Evolutionary conservation across 1,284 basidiomycete genomes (phyloP).

Genomic region (Caloboletus firmus): DNA sequence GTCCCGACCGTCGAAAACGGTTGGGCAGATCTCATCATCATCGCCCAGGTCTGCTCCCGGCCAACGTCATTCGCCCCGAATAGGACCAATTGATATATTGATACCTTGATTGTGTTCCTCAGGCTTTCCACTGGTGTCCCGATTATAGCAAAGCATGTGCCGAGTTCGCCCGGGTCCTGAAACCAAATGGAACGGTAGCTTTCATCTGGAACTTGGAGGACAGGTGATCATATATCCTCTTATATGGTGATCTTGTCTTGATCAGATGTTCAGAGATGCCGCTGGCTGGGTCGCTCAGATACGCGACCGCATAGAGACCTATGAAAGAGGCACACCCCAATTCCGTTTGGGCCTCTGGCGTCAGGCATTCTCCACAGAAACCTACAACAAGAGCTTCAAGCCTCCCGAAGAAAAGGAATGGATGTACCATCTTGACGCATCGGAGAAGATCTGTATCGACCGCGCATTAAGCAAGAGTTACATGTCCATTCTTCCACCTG

Average conservation of each 20-base stretch:
- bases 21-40: constrained; percentile 72
- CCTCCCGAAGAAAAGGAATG: constrained; percentile 55
- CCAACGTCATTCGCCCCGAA: neutral
- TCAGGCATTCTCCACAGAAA: constrained; percentile 53
- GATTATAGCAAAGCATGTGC: constrained; percentile 61
- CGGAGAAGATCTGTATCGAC: constrained; percentile 53
- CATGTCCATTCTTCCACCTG: constrained; percentile 55
- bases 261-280: constrained; percentile 43
- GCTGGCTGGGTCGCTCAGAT: constrained; percentile 70
- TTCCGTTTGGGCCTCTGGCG: constrained; percentile 73
- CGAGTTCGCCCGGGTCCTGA: constrained; percentile 72
- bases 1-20: constrained; percentile 52
- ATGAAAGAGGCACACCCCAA: constrained; percentile 70
- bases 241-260: neutral
- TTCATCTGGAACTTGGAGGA: constrained; percentile 82
- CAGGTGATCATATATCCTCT: constrained; percentile 40
- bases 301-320: constrained; percentile 61
- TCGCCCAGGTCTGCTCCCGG: constrained; percentile 64
- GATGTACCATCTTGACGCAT: constrained; percentile 48
- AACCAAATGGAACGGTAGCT: constrained; percentile 61
- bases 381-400: constrained; percentile 55
- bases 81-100: neutral
- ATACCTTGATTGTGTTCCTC: neutral
- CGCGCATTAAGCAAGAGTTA: constrained; percentile 75
- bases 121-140: constrained; percentile 85